Conservation (phyloP, 257 asterid species). For the Plantago ovata region DNA sequence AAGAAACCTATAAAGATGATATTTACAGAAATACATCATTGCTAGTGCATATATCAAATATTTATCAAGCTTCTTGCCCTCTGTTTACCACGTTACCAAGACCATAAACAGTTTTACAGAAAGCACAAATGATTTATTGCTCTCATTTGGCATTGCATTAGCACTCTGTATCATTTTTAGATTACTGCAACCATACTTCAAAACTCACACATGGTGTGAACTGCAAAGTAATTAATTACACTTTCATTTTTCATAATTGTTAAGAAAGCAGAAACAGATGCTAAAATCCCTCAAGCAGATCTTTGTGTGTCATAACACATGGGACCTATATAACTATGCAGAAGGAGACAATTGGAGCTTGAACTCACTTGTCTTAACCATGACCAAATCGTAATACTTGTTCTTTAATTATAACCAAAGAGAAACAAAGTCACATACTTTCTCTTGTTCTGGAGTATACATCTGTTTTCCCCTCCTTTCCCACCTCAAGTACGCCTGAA, state of each 20-base stretch:
- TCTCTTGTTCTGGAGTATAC: conserved; percentile 77
- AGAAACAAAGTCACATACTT: conserved; percentile 41
- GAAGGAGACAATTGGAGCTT: conserved; percentile 6
- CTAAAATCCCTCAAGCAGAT: conserved; percentile 1
- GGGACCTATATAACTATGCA: too few relatives aligned
- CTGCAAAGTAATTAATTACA: conserved; percentile 1
- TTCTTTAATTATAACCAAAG: conserved; percentile 15
- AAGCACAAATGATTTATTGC: conserved; percentile 8
- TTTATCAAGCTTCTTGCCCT: conserved; percentile 9
- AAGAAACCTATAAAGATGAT: neutral
- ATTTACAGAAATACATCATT: too few relatives aligned
- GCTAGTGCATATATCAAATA: neutral
- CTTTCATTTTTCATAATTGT: conserved; percentile 13
- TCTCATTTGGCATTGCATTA: neutral
- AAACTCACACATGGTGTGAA: neutral
- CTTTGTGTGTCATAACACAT: conserved; percentile 12
- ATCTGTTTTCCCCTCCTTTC: conserved; percentile 87
- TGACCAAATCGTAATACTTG: neutral
- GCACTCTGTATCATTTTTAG: conserved; percentile 14
- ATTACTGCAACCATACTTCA: conserved; percentile 4
- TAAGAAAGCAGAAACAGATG: conserved; percentile 12
- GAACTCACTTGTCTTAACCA: conserved; percentile 17
- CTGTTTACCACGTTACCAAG: conserved; percentile 8
- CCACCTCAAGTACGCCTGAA: conserved; percentile 96
- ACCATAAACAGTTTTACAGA: conserved; percentile 13